Conservation (phyloP, 306 rosid species). For the Cercis canadensis region DNA sequence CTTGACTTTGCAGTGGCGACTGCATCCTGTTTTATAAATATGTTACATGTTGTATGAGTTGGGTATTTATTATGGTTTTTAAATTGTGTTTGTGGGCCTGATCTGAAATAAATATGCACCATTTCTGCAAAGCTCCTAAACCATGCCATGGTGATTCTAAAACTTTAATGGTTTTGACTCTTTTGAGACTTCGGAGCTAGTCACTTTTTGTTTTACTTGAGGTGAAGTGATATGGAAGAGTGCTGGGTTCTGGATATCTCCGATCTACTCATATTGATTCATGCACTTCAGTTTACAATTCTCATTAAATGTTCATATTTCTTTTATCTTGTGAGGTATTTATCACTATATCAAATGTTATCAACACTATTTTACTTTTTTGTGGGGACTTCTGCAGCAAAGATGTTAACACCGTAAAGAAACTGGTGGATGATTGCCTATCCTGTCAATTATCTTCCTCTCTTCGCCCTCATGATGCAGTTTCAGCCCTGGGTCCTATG, state of each 20-base stretch:
- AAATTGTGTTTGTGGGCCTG: constrained; percentile 4
- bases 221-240: too few species aligned
- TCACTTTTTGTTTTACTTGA: too few species aligned
- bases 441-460: constrained; percentile 86
- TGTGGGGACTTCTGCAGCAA: constrained; percentile 70
- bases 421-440: constrained; percentile 90
- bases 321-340: constrained; percentile 26
- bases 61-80: too few species aligned
- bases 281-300: constrained; percentile 19
- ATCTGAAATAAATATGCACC: neutral
- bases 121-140: constrained; percentile 15
- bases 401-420: constrained; percentile 92
- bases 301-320: constrained; percentile 17
- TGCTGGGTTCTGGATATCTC: too few species aligned
- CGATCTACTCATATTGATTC: neutral
- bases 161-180: constrained; percentile 18
- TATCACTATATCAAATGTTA: constrained; percentile 4
- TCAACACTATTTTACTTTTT: constrained; percentile 7
- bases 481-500: constrained; percentile 99
- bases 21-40: too few species aligned
- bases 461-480: constrained; percentile 99
- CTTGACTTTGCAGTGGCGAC: too few species aligned
- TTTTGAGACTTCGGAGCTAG: too few species aligned
- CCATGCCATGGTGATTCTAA: constrained; percentile 6
- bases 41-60: too few species aligned